Evolutionary conservation across 176 grass and related monocot species (phyloP).

Genomic region (Tillandsia fasciculata): DNA sequence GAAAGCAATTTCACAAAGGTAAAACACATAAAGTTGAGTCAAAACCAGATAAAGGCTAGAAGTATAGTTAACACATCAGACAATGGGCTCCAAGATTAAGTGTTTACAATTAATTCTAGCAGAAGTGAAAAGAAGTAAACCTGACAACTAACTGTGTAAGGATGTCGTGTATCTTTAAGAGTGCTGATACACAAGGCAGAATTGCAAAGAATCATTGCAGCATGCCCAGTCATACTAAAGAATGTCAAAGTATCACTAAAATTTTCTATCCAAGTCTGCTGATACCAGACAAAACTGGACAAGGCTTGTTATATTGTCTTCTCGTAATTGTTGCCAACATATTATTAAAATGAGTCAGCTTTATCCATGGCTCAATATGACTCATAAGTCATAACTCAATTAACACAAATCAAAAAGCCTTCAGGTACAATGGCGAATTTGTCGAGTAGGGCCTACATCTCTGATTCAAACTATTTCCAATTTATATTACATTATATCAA

Average conservation of each 20-base stretch:
- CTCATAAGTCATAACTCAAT: too few species aligned
- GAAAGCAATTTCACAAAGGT: constrained; percentile 31
- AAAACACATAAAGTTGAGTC: constrained; percentile 29
- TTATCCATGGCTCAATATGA: too few species aligned
- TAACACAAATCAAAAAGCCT: too few species aligned
- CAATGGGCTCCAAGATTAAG: too few species aligned
- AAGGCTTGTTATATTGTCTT: neutral
- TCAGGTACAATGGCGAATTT: too few species aligned
- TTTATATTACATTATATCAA: too few species aligned
- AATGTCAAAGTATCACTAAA: neutral
- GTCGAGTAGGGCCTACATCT: too few species aligned
- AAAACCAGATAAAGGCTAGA: constrained; percentile 21
- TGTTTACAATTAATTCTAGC: neutral
- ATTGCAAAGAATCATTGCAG: too few species aligned
- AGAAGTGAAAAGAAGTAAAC: neutral
- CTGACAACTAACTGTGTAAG: neutral
- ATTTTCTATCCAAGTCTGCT: neutral
- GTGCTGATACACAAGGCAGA: too few species aligned
- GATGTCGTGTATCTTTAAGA: too few species aligned
- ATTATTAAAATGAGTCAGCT: too few species aligned
- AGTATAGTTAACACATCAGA: neutral
- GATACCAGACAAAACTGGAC: neutral
- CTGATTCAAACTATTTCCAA: too few species aligned
- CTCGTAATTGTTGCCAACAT: neutral
- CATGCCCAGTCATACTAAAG: neutral